Base-by-base conservation (phyloP, 805 yeast genomes). In the Danielozyma ontarioensis region DNA sequence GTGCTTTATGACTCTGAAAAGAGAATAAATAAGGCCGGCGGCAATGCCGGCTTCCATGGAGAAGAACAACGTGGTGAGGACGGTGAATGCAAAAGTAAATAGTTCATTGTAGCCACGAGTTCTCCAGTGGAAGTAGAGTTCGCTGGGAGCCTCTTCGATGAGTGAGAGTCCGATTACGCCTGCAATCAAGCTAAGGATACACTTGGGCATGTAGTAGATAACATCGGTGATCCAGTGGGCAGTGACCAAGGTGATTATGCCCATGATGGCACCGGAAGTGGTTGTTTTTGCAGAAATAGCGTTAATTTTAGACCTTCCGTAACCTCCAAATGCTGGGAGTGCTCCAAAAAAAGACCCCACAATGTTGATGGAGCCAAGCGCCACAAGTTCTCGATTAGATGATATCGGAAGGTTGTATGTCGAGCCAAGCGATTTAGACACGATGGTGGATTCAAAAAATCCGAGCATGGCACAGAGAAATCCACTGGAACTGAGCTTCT, bases 301-400 rank as follows among this genome's bases (percentile, higher is more conserved):
- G 60, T 90, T 90, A 37, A 90, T 80, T 49, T 84, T 88, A 13
- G 95, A 83, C 48, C 97, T 72, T 2, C 96, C 97, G 51, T 89
- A 90, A 0, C 97, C 97, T 7, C 97, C 98, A 68, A 89, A 89
- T 0, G 95, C 77, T 0, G 98, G 97, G 12, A 90, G 62, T 0
- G 88, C 83, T 2, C 76, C 76, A 27, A 85, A 83, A 34, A 77
- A 54, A 3, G 86, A 72, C 1, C 80, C 79, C 1, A 72, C 59
- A 2, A 87, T 39, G 45, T 89, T 90, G 35, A 83, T 76, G 11
- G 74, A 59, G 1, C 98, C 97, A 19, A 90, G 64, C 0, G 97
- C 97, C 4, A 93, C 89, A 27, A 90, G 62, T 53, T 90, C 98
- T 39, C 97, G 73, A 55, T 93, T 89, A 13, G 94, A 76, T 0